These are phyloP conservation scores for Marchantia paleacea DNA, from an alignment of 225 moss, liverwort and hornwort genomes.

Conservation along the genomic window DNA sequence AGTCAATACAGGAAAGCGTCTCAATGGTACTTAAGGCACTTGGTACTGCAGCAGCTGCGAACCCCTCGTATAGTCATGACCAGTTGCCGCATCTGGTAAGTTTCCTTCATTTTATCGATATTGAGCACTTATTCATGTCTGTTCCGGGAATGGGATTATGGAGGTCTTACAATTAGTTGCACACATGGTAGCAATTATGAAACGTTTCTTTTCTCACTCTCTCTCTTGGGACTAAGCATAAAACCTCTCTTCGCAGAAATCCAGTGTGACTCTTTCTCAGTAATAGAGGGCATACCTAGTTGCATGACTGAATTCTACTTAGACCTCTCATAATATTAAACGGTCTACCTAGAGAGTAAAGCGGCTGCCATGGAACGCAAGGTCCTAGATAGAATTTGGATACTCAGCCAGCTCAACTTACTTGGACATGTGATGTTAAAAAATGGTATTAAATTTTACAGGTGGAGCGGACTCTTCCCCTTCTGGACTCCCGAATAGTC, in stretches of 20 bases:
- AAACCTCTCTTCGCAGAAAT: neutral
- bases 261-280: neutral
- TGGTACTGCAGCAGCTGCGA: slow-evolving; percentile 74
- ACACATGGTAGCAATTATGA: neutral
- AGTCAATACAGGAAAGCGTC: slow-evolving; percentile 60
- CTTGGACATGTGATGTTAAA: too few relatives aligned
- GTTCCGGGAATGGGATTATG: neutral
- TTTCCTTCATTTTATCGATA: neutral
- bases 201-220: neutral
- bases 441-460: slow-evolving; percentile 12
- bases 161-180: neutral
- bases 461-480: slow-evolving; percentile 84
- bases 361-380: too few relatives aligned
- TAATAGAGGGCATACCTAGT: too few relatives aligned
- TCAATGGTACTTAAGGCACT: slow-evolving; percentile 71
- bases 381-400: too few relatives aligned
- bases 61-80: slow-evolving; percentile 79
- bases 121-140: neutral
- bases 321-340: too few relatives aligned
- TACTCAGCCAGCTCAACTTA: too few relatives aligned
- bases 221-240: neutral
- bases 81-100: slow-evolving; percentile 82
- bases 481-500: slow-evolving; percentile 80
- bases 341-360: too few relatives aligned
- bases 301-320: too few relatives aligned